phyloP scores from a whole-genome alignment of 2,329 filamentous ascomycete species.

The Trichoderma lentiforme region DNA sequence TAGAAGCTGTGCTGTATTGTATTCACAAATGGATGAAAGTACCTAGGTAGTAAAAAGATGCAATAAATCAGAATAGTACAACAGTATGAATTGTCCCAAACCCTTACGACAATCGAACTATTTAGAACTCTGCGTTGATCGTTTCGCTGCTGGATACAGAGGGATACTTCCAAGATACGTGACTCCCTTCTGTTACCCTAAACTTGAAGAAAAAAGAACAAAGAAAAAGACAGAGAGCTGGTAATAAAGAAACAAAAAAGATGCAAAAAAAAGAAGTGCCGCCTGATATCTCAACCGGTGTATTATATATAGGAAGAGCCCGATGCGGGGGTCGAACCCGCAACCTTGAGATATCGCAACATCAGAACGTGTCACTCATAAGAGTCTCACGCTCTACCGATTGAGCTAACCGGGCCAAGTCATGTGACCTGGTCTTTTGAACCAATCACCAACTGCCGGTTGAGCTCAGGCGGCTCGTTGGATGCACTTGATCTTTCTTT shows the following conservation, averaged over 20 bases:
- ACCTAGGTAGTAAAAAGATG: neutral
- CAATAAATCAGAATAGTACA: neutral
- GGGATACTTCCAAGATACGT: neutral
- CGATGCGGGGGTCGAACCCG: slow-evolving; percentile 50
- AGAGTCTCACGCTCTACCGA: slow-evolving; percentile 69
- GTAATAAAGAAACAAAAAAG: neutral
- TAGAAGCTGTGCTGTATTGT: neutral
- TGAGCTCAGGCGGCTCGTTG: slow-evolving; percentile 4
- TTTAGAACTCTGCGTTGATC: neutral
- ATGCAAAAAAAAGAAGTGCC: neutral
- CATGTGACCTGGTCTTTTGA: neutral
- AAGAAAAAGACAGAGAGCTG: too few relatives aligned
- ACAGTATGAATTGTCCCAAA: neutral
- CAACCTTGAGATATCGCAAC: slow-evolving; percentile 48
- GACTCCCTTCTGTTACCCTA: neutral
- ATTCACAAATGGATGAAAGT: neutral
- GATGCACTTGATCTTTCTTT: neutral
- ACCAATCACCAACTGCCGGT: neutral
- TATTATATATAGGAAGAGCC: slow-evolving; percentile 36
- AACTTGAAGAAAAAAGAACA: neutral
- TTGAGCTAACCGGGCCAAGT: slow-evolving; percentile 38
- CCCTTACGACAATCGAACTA: rapidly evolving
- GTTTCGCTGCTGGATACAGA: neutral
- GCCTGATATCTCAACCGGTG: neutral
- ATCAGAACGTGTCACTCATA: slow-evolving; percentile 31